A percentile compares a stretch with the other conserved stretches of the same genome.
Conservation (phyloP, 371 early-diverging fungal genomes). For the Rhizopus stolonifer region DNA sequence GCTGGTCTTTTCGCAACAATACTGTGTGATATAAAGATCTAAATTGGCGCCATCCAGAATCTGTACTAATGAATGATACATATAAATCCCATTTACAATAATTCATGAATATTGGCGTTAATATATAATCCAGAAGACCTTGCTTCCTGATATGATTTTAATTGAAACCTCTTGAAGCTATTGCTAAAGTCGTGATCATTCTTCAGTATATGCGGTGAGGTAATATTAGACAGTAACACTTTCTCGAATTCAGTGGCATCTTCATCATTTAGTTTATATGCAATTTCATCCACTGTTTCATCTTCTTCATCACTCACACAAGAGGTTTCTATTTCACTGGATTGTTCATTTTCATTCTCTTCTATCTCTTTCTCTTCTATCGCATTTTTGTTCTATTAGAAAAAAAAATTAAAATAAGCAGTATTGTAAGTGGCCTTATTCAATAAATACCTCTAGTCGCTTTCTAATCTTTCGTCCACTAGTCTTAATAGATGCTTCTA, state of each 20-base stretch:
- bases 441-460: constrained; percentile 20
- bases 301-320: constrained; percentile 24
- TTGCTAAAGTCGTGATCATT: constrained; percentile 18
- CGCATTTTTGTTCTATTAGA: background rate
- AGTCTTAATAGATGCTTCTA: constrained; percentile 18
- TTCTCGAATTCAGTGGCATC: constrained; percentile 18
- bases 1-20: constrained; percentile 19
- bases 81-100: constrained; percentile 19
- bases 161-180: constrained; percentile 18
- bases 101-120: constrained; percentile 20
- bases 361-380: constrained; percentile 9
- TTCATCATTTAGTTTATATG: constrained; percentile 16
- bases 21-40: constrained; percentile 21
- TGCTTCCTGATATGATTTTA: constrained; percentile 18
- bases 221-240: constrained; percentile 18
- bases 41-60: constrained; percentile 20
- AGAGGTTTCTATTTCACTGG: constrained; percentile 20
- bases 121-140: constrained; percentile 25
- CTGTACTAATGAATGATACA: constrained; percentile 17
- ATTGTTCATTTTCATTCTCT: constrained; percentile 16
- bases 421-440: constrained; percentile 6
- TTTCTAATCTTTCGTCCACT: constrained; percentile 15
- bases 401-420: constrained; percentile 19
- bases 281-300: constrained; percentile 17
- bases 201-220: constrained; percentile 21